A percentile compares a stretch with the other conserved stretches of the same genome.
phyloP scores from a whole-genome alignment of 257 asterid genomes.

The Ocimum tenuiflorum region DNA sequence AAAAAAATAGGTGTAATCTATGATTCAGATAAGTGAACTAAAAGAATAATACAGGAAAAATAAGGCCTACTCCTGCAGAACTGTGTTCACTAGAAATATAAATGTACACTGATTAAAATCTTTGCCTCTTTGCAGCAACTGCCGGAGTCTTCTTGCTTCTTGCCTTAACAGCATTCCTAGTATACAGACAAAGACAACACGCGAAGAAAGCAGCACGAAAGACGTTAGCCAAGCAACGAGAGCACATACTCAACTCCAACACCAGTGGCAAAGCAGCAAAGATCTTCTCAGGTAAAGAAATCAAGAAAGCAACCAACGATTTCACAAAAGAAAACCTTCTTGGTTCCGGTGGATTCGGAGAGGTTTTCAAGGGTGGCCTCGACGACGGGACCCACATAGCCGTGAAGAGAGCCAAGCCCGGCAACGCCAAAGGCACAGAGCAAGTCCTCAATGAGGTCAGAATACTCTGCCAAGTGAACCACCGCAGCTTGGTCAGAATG shows the following conservation, averaged over 20 bases:
- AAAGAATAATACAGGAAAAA: no score
- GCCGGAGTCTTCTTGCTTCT: conserved; percentile 29
- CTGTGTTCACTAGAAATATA: no score
- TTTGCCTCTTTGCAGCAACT: conserved; percentile 32
- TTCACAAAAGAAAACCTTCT: conserved; percentile 42
- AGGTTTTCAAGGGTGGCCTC: conserved; percentile 50
- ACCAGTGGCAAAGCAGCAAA: conserved; percentile 48
- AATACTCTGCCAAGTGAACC: conserved; percentile 55
- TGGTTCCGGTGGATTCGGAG: conserved; percentile 59
- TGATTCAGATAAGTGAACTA: no score
- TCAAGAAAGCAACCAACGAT: conserved; percentile 47
- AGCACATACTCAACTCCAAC: conserved; percentile 44
- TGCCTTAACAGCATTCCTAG: conserved; percentile 34
- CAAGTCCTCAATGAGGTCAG: conserved; percentile 58
- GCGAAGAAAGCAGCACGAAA: conserved; percentile 23
- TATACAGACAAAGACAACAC: conserved; percentile 28
- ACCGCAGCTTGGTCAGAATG: conserved; percentile 40
- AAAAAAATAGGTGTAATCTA: no score
- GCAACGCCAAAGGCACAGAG: conserved; percentile 39
- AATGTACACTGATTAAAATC: background rate
- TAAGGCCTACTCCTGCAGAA: no score
- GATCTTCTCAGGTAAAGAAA: conserved; percentile 46
- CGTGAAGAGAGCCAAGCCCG: conserved; percentile 50
- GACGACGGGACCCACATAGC: conserved; percentile 48
- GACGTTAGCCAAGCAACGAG: conserved; percentile 39